Evolutionary conservation across 1,284 basidiomycete species (phyloP).

Genomic region (Microbotryomycetes sp.): DNA sequence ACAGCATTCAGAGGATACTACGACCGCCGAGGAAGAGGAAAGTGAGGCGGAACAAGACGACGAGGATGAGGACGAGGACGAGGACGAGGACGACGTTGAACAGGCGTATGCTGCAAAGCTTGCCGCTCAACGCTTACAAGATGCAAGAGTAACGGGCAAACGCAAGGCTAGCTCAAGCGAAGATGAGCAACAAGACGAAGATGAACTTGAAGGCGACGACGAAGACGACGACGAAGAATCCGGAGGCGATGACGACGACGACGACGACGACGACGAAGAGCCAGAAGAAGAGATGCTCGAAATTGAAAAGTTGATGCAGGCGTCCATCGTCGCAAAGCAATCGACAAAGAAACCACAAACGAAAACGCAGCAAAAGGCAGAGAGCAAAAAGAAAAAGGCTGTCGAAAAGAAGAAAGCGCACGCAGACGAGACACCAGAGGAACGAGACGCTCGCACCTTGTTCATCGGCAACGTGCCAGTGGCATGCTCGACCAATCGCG

Average conservation of each 20-base stretch:
- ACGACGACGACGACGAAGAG: slow-evolving; percentile 30
- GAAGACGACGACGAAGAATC: slow-evolving; percentile 18
- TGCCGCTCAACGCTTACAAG: slow-evolving; percentile 8
- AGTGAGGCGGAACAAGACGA: slow-evolving; percentile 1
- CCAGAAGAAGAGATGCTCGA: slow-evolving; percentile 30
- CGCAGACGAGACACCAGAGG: slow-evolving; percentile 43
- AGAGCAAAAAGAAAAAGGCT: slow-evolving; percentile 18
- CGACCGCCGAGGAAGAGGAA: not conserved
- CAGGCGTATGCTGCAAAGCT: slow-evolving; percentile 25
- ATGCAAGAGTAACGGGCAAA: slow-evolving; percentile 16
- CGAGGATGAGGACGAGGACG: too few species aligned
- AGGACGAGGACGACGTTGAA: slow-evolving; percentile 26
- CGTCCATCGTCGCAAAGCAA: slow-evolving; percentile 36
- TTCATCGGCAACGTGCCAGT: slow-evolving; percentile 88
- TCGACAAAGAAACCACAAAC: slow-evolving; percentile 32
- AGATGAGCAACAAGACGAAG: slow-evolving; percentile 2
- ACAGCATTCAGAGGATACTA: not conserved
- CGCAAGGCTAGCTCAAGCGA: slow-evolving; percentile 8
- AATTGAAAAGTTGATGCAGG: slow-evolving; percentile 40
- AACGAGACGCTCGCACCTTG: slow-evolving; percentile 70
- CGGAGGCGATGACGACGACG: slow-evolving; percentile 20
- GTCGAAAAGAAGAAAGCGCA: slow-evolving; percentile 6
- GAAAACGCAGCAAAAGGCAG: slow-evolving; percentile 30
- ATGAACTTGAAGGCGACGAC: not conserved
- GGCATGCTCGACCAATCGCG: slow-evolving; percentile 66